Conservation (phyloP, 2,329 filamentous ascomycete genomes). For the Eurotiales sp. region DNA sequence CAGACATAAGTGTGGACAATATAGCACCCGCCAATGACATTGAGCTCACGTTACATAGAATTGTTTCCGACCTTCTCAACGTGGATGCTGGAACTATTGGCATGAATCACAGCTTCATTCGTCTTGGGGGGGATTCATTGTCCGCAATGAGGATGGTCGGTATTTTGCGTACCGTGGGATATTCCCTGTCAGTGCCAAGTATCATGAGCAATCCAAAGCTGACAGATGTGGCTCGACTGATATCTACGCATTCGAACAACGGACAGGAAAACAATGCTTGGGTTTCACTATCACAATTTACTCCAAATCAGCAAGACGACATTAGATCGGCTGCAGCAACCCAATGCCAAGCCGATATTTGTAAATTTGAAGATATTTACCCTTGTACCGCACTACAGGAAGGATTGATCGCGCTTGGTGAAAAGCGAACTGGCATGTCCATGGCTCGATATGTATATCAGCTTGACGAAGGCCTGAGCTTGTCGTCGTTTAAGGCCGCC, state of each 20-base stretch:
- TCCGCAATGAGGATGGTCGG: constrained; percentile 41
- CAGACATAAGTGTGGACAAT: neutral
- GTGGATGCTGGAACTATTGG: constrained; percentile 24
- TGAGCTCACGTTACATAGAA: constrained; percentile 14
- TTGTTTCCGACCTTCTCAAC: constrained; percentile 20
- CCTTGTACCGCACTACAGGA: constrained; percentile 44
- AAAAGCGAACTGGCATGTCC: constrained; percentile 46
- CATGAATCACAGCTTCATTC: constrained; percentile 29
- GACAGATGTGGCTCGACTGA: neutral
- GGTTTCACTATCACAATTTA: neutral
- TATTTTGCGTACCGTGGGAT: constrained; percentile 25
- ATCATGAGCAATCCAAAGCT: constrained; percentile 39
- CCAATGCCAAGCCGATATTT: neutral
- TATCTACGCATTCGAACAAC: neutral
- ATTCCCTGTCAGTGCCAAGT: constrained; percentile 46
- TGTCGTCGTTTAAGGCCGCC: constrained; percentile 41
- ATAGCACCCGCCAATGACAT: neutral
- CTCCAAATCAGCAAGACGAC: neutral
- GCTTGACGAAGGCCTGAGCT: constrained; percentile 34
- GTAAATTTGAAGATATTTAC: constrained; percentile 22
- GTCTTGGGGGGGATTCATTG: constrained; percentile 40
- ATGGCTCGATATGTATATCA: constrained; percentile 44
- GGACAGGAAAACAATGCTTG: neutral
- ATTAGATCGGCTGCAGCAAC: neutral
- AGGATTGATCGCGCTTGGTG: constrained; percentile 43